Conservation (phyloP, 495 filamentous ascomycete species). For the Terfezia boudieri region DNA sequence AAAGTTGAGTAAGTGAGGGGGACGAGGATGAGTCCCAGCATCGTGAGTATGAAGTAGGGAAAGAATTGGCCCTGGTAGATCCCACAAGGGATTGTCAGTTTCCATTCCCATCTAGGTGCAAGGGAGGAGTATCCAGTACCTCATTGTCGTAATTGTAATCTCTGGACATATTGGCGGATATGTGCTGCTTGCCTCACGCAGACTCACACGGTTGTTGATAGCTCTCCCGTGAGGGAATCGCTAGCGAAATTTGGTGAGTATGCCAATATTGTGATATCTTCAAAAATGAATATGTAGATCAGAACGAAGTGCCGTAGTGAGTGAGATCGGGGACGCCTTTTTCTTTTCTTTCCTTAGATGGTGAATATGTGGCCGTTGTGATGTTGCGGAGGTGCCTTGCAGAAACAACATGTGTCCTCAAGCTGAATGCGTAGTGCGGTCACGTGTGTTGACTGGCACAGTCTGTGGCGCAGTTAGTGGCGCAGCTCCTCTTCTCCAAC, state of each 20-base stretch:
- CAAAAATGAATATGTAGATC: too few species aligned
- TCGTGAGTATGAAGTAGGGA: slow-evolving; percentile 90
- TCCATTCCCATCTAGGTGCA: neutral
- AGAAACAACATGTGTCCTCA: neutral
- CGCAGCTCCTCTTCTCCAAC: too few species aligned
- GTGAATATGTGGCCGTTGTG: too few species aligned
- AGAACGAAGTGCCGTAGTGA: too few species aligned
- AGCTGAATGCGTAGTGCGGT: neutral
- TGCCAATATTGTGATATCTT: too few species aligned
- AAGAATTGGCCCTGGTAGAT: slow-evolving; percentile 70
- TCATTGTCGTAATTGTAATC: slow-evolving; percentile 97
- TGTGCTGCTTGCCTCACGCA: neutral
- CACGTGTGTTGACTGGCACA: neutral
- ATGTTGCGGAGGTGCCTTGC: neutral
- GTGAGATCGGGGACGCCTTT: too few species aligned
- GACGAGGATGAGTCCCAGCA: slow-evolving; percentile 66
- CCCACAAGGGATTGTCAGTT: slow-evolving; percentile 7
- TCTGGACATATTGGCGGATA: slow-evolving; percentile 48
- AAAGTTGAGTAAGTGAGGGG: slow-evolving; percentile 59
- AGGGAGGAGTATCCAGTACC: slow-evolving; percentile 24
- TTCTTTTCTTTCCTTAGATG: too few species aligned
- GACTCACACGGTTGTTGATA: too few species aligned
- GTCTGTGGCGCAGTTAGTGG: too few species aligned
- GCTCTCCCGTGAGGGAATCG: too few species aligned
- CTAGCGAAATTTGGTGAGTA: too few species aligned